Base-by-base conservation (phyloP, 192 early-diverging fungal genomes). In the Dissophora ornata region DNA sequence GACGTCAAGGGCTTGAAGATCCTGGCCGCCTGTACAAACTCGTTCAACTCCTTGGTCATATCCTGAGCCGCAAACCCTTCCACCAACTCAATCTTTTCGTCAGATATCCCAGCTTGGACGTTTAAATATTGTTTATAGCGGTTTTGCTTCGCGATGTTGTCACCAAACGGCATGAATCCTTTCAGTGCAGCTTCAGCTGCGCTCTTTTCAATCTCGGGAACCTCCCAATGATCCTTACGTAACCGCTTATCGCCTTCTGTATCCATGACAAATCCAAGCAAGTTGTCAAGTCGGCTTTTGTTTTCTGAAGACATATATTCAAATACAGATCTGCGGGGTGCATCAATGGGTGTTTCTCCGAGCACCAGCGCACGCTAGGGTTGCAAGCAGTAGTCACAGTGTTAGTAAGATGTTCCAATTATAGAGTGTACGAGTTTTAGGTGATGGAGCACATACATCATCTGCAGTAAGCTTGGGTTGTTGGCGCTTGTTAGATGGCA, bases 121-220 rank as follows among this genome's bases (percentile, higher is more conserved):
- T 92, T 85, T 25, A 96, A 54, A 69, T 89, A 96, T 2, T 82
- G 51, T 29, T 84, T 84, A 79, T 96, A 96, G 22, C 94, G 83
- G 6, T 46, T 79, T 64, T 95, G 94, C 53, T 95, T 96, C 1
- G 83, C 79, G 8, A 81, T 46, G 52, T 90, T 88, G 40, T 83
- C 86, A 15, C 81, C 83, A 81, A 94, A 96, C 1, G 94, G 94
- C 62, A 94, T 90, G 66, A 91, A 95, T 13, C 93, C 93, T 69
- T 86, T 86, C 15, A 95, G 59, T 0, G 93, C 92, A 0, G 86
- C 83, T 42, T 82, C 24, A 0, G 94, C 94, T 1, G 86, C 80
- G n/a, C 84, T 78, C 57, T 86, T 89, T 21, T 90, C 82, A 19
- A 95, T 82, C n/a, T 58, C 70, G 0, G 80, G 81, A 15, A 83